Evolutionary conservation across 768 basidiomycete genomes (phyloP).

Genomic region (Clathrus columnatus): DNA sequence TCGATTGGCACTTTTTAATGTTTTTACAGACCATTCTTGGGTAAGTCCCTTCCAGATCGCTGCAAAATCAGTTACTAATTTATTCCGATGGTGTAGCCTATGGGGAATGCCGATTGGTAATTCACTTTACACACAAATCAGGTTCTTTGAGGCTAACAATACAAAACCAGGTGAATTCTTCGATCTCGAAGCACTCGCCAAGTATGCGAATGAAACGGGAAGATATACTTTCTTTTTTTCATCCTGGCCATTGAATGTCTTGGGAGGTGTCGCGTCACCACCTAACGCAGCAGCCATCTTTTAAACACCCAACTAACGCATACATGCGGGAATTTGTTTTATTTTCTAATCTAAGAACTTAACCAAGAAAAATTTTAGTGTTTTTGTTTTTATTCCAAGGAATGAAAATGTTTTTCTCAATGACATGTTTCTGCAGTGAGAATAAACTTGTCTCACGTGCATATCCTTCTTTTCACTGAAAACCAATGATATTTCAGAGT

Average conservation of each 20-base stretch:
- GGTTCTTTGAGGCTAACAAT: too few species aligned
- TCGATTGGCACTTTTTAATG: neutral
- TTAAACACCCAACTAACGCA: neutral
- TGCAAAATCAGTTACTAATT: neutral
- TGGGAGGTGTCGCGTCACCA: slow-evolving; percentile 62
- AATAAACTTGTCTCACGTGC: too few species aligned
- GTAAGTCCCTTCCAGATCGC: slow-evolving; percentile 29
- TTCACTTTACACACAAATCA: too few species aligned
- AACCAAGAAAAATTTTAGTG: too few species aligned
- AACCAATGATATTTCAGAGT: too few species aligned
- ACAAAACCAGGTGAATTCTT: slow-evolving; percentile 53
- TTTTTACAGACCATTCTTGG: slow-evolving; percentile 47
- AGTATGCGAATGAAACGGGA: slow-evolving; percentile 45
- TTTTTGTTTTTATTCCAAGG: too few species aligned
- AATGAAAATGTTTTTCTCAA: too few species aligned
- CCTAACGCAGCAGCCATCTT: slow-evolving; percentile 59
- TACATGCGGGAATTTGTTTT: too few species aligned
- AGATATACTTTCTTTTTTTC: slow-evolving; percentile 71
- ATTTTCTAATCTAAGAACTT: too few species aligned
- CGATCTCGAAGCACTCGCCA: slow-evolving; percentile 55
- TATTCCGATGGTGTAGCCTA: slow-evolving; percentile 28
- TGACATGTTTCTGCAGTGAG: too few species aligned
- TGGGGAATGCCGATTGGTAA: slow-evolving; percentile 70
- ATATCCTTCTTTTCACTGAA: too few species aligned
- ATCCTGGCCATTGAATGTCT: slow-evolving; percentile 65